Evolutionary conservation across 768 basidiomycete species (phyloP).

Genomic region (Cyclocybe cylindracea): DNA sequence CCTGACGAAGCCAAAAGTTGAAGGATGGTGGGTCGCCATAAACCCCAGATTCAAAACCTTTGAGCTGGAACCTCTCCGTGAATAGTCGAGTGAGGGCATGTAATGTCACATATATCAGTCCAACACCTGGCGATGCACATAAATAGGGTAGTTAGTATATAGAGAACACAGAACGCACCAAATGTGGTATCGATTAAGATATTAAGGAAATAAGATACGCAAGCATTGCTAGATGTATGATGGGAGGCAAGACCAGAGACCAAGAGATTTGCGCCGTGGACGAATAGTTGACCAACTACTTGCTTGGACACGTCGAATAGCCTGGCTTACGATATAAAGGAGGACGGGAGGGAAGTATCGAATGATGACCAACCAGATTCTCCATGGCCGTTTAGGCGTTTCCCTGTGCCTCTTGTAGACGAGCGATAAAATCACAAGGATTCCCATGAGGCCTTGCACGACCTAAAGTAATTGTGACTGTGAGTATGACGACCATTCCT

Average conservation of each 20-base stretch:
- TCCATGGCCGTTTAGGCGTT: conserved; percentile 83
- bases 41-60: conserved; percentile 83
- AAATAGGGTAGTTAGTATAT: neutral
- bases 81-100: conserved; percentile 65
- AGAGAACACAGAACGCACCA: conserved; percentile 48
- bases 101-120: conserved; percentile 74
- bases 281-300: conserved; percentile 80
- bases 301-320: conserved; percentile 94
- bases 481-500: conserved; percentile 45
- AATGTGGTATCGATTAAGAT: conserved; percentile 90
- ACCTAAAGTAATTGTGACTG: conserved; percentile 50
- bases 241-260: conserved; percentile 78
- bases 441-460: conserved; percentile 87
- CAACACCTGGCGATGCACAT: conserved; percentile 59
- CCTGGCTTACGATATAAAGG: conserved; percentile 42
- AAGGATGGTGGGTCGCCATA: conserved; percentile 86
- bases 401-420: conserved; percentile 90
- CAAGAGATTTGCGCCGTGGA: conserved; percentile 77
- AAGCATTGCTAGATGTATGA: conserved; percentile 77
- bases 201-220: conserved; percentile 90
- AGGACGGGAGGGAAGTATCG: conserved; percentile 1
- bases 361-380: conserved; percentile 70
- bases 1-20: conserved; percentile 73
- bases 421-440: conserved; percentile 84
- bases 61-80: conserved; percentile 60